Conservation (phyloP, 768 basidiomycete genomes). For the Xerocomellus intermedius region DNA sequence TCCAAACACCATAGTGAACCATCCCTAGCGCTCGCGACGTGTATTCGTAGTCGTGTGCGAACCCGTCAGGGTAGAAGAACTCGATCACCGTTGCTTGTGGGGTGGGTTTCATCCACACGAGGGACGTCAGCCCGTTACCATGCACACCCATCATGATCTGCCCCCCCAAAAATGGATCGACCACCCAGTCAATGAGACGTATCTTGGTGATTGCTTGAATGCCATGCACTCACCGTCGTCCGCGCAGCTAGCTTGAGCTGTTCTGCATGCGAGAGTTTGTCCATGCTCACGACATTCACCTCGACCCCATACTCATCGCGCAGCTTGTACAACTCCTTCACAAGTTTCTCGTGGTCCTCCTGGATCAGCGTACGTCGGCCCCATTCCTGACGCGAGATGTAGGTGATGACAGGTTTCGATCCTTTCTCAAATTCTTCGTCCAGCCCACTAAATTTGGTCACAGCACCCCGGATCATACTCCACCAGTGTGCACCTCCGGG, state of each 20-base stretch:
- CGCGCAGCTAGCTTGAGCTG: constrained; percentile 79
- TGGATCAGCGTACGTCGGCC: constrained; percentile 76
- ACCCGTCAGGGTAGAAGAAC: constrained; percentile 83
- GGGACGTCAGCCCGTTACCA: constrained; percentile 85
- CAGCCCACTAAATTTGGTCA: constrained; percentile 69
- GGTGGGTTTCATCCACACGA: constrained; percentile 90
- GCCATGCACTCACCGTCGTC: constrained; percentile 66
- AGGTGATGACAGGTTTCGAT: constrained; percentile 82
- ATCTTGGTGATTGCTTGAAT: neutral
- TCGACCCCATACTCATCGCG: constrained; percentile 76
- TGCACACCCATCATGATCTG: constrained; percentile 96
- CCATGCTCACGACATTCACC: constrained; percentile 84
- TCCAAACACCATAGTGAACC: constrained; percentile 85
- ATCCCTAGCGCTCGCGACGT: constrained; percentile 82
- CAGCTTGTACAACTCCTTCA: constrained; percentile 67
- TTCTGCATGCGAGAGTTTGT: constrained; percentile 74
- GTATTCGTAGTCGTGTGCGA: constrained; percentile 84
- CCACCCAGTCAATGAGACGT: neutral
- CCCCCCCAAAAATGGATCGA: neutral
- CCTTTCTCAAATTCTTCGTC: constrained; percentile 43
- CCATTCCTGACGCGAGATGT: constrained; percentile 89
- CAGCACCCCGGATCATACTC: constrained; percentile 69
- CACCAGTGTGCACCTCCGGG: constrained; percentile 84
- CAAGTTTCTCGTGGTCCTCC: constrained; percentile 76
- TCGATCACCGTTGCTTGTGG: constrained; percentile 87